Base-by-base conservation (phyloP, 352 stramenopile species). In the Aphanomyces astaci region DNA sequence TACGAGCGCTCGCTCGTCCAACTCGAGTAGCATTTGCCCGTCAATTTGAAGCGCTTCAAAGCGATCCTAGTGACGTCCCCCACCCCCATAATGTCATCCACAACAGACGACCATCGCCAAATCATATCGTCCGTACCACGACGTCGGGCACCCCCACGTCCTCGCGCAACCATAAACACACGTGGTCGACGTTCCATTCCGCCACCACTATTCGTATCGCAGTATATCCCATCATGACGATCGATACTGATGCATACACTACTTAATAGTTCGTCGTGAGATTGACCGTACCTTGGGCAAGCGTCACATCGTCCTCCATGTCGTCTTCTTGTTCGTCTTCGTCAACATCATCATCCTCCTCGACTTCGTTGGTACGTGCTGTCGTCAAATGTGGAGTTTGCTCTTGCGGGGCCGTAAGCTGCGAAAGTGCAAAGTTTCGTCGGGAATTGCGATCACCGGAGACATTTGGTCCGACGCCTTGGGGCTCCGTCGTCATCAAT, bases 181-280 rank as follows among this genome's bases (percentile, higher is more conserved):
- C 84, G 52, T 89, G 89, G 32, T 90, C 84, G n/a, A 91, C 81
- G 22, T 72, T 90, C 84, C 84, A 92, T 36, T 90, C 80, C 1
- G 78, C 77, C 11, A 92, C 82, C 15, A 90, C 84, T 87, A 51
- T 17, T 30, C 5, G 7, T 0, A 39, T 27, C n/a, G 9, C 32
- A 2, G 32, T 64, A n/a, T n/a, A n/a, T n/a, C n/a, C n/a, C n/a
- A n/a, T n/a, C n/a, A n/a, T n/a, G n/a, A n/a, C n/a, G n/a, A n/a
- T n/a, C n/a, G n/a, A n/a, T n/a, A n/a, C n/a, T n/a, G n/a, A n/a
- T n/a, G n/a, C n/a, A n/a, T n/a, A n/a, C 33, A 69, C 17, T 55
- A 54, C 13, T 11, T 33, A 62, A 4, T 52, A 65, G 25, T 15
- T 32, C 0, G 25, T 53, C 32, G 39, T 28, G 27, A 48, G 2